Conservation (phyloP, 768 basidiomycete genomes). For the Coprinopsis sp. region DNA sequence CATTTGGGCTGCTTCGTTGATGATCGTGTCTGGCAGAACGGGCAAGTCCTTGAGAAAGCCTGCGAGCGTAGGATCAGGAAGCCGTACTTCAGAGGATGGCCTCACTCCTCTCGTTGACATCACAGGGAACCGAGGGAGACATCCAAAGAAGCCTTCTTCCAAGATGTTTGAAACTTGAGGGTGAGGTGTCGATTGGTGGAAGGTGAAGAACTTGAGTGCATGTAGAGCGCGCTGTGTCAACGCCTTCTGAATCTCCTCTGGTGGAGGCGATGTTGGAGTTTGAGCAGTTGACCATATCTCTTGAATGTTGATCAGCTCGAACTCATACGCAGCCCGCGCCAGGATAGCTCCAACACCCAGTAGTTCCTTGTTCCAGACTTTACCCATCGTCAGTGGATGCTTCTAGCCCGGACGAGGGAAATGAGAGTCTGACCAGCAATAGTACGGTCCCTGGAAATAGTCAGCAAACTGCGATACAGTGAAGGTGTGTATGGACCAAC, state of each 20-base stretch:
- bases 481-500: slow-evolving; percentile 35
- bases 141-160: slow-evolving; percentile 76
- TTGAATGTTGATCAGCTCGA: slow-evolving; percentile 63
- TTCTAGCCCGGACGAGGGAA: slow-evolving; percentile 3
- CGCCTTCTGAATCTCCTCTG: slow-evolving; percentile 33
- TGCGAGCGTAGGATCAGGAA: slow-evolving; percentile 66
- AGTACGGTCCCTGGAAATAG: slow-evolving; percentile 60
- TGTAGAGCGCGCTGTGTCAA: slow-evolving; percentile 66
- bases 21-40: slow-evolving; percentile 58
- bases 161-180: slow-evolving; percentile 66
- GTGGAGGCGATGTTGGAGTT: slow-evolving; percentile 25
- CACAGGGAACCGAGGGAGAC: slow-evolving; percentile 56
- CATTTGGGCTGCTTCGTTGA: slow-evolving; percentile 53
- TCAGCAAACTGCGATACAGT: background rate
- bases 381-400: slow-evolving; percentile 5
- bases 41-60: slow-evolving; percentile 78
- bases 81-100: slow-evolving; percentile 60
- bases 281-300: slow-evolving; percentile 43
- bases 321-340: slow-evolving; percentile 77
- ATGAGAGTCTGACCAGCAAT: slow-evolving; percentile 53
- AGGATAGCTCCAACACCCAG: slow-evolving; percentile 82
- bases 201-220: slow-evolving; percentile 85
- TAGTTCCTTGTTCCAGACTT: slow-evolving; percentile 90
- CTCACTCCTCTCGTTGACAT: slow-evolving; percentile 73
- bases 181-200: slow-evolving; percentile 83